Evolutionary conservation across 352 stramenopile species (phyloP), one percentile per base, ranked within the genome.

Genomic region (Pythium rishiriense): DNA sequence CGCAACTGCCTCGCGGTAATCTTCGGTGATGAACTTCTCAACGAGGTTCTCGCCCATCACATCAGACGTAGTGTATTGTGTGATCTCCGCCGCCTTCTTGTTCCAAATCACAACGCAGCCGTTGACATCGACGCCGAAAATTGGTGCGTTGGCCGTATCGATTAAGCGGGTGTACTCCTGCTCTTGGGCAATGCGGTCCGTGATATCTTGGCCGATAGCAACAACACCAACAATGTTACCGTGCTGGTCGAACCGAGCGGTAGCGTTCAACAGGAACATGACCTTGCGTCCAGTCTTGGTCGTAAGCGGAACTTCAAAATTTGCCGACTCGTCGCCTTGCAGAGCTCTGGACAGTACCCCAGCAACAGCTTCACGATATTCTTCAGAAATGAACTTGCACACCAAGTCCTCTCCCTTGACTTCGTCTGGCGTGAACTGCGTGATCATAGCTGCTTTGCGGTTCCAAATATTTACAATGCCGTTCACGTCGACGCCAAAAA

Each of bases 61-160:
- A 59, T 97, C 89, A 56, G 91, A 69, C 43, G 83, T 86, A 29
- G 73, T 79, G 64, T 93, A 97, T 33, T 94, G 88, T n/a, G 87
- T 96, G 41, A 91, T 85, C 14, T 83, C 85, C 14, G 81, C 78
- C 2, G 83, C 87, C 66, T 94, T 96, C 24, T 92, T 78, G 65
- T 98, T 93, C 84, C 84, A 93, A 43, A 90, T 88, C 31, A 88
- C 91, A 31, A 93, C 81, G 7, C 72, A 57, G 17, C 71, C 74
- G 11, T 94, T 75, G 17, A 63, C 74, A 47, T 95, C 83, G n/a
- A 94, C 75, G 41, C 85, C 87, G 48, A 96, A 92, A 42, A 94
- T 94, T 2, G 86, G 83, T 3, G 84, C 83, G 28, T 92, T 88
- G 1, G 81, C 81, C 0, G 81, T 76, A 47, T 90, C 81, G 41